phyloP scores from a whole-genome alignment of 208 protist species.

The Polymyxa betae region DNA sequence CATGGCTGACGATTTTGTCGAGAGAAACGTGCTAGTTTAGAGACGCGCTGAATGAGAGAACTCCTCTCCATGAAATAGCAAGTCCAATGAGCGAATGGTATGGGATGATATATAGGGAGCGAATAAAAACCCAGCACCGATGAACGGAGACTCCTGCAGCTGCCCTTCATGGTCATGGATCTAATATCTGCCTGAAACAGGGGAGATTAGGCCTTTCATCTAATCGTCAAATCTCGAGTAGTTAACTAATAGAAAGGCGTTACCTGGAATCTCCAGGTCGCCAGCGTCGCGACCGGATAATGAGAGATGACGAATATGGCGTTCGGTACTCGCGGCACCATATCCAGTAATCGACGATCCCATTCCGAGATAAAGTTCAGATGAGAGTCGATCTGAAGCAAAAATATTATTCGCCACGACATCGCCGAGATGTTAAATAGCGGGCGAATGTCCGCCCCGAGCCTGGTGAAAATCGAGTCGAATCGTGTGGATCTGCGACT shows the following conservation, averaged over 20 bases:
- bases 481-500: neutral
- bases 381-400: constrained; percentile 39
- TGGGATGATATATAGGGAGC: neutral
- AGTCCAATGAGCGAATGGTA: neutral
- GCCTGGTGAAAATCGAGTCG: neutral
- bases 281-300: constrained; percentile 14
- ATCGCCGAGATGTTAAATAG: neutral
- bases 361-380: constrained; percentile 22
- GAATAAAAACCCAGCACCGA: constrained; percentile 47
- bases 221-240: constrained; percentile 28
- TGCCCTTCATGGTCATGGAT: neutral
- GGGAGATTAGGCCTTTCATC: constrained; percentile 38
- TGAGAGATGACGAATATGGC: constrained; percentile 1
- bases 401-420: neutral
- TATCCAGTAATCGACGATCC: constrained; percentile 23
- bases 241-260: neutral
- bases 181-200: neutral
- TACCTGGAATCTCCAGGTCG: neutral
- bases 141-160: constrained; percentile 38
- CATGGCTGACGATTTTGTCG: constrained; percentile 15
- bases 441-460: neutral
- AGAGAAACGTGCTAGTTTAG: neutral
- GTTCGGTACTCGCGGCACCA: neutral
- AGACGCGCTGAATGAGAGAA: neutral
- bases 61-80: constrained; percentile 44